Evolutionary conservation across 768 basidiomycete genomes (phyloP), one percentile per base, ranked within the genome.

Genomic region (Collybiopsis luxurians): DNA sequence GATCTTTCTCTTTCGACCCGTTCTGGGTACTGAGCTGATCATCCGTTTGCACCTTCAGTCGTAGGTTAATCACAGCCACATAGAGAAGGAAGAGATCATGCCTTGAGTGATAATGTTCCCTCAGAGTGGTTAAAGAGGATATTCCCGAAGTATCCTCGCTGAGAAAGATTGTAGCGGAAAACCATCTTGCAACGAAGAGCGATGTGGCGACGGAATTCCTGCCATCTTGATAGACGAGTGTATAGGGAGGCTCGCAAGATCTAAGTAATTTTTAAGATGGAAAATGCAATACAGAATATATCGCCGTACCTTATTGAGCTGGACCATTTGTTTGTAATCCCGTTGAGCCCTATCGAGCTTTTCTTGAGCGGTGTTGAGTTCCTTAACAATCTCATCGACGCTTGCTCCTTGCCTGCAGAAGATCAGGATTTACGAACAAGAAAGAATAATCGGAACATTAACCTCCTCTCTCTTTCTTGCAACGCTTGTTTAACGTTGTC

Each of bases 91-190:
- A 17, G 12, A 24, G 62, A 28, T 64, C 69, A 11, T 51, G 86
- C 84, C 70, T 85, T 86, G 45, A 97, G 79, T 53, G 80, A 73
- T 53, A 93, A 72, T 0, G 80, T 84, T n/a, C 78, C 77, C 9
- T 73, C 70, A 19, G 74, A 71, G 66, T 98, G 96, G 63, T 96
- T 84, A 66, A 98, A 96, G 13, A 89, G 67, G 19, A 98, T 85
- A 69, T 93, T 92, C 55, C 95, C 95, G 61, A 82, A 90, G 75
- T 94, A 95, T 6, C 90, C 92, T 64, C 97, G 90, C 60, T 88
- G 82, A 12, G 86, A 85, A 19, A 97, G 84, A 68, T 95, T 86
- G 63, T 79, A 86, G 19, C 83, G 80, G 75, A 98, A 97, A 39
- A 89, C 84, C 27, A 87, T 75, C 65, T 91, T 86, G 83, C 90